Evolutionary conservation across 257 asterid genomes (phyloP).

Genomic region (Leonotis leonurus): DNA sequence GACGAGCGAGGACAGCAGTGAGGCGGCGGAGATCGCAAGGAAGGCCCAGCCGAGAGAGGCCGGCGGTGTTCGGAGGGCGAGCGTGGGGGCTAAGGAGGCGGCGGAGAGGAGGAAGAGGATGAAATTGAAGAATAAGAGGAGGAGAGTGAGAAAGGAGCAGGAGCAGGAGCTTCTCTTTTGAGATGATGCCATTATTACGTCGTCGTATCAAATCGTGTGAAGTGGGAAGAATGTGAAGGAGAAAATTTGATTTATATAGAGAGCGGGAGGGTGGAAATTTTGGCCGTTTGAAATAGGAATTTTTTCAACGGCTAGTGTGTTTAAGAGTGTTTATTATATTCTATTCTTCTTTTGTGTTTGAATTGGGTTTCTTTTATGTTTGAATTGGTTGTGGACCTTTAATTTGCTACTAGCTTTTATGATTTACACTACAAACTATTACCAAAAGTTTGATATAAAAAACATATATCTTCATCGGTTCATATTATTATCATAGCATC

Average conservation of each 20-base stretch:
- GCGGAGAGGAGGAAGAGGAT: constrained; percentile 66
- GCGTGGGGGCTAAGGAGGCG: constrained; percentile 57
- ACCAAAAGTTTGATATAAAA: too few species aligned
- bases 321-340: too few species aligned
- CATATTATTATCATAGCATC: too few species aligned
- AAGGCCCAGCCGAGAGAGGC: constrained; percentile 65
- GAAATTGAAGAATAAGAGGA: constrained; percentile 54
- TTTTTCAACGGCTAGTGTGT: constrained; percentile 31
- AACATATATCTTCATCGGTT: too few species aligned
- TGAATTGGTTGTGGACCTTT: too few species aligned
- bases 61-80: constrained; percentile 61
- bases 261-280: background rate
- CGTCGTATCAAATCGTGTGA: background rate
- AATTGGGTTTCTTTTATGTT: too few species aligned
- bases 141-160: constrained; percentile 53
- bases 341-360: too few species aligned
- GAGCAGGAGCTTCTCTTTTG: constrained; percentile 36
- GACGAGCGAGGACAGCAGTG: constrained; percentile 45
- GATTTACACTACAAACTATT: too few species aligned
- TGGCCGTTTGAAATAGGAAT: constrained; percentile 22
- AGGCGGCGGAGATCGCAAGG: constrained; percentile 43
- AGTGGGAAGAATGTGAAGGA: background rate
- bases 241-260: constrained; percentile 14
- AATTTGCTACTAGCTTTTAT: too few species aligned
- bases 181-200: constrained; percentile 39